Evolutionary conservation across 495 filamentous ascomycete genomes (phyloP), one percentile per base, ranked within the genome.

Genomic region (Aspergillus bertholletiae): DNA sequence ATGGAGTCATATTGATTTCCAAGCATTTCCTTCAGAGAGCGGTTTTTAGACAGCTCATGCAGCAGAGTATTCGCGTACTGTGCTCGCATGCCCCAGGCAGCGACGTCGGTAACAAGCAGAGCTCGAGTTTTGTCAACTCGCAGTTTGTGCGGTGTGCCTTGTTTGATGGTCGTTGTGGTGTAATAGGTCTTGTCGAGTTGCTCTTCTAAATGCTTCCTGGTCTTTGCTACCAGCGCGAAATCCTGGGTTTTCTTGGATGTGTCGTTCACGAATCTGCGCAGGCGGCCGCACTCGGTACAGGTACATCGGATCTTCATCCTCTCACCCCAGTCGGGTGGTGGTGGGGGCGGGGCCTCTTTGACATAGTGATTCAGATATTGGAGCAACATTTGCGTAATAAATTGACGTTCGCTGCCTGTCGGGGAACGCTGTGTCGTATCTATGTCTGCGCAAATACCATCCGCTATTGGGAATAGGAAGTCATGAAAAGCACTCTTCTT

Each of bases 151-250:
- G 46, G 46, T 26, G 46, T 48, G 18, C 46, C 18, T n/a, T 3
- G n/a, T 48, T 30, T 48, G 21, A 48, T 32, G 23, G 46, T 48
- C 23, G 2, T 48, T 2, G 46, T 48, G 46, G 17, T 5, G 27
- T 30, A 48, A 17, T 48, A 48, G 23, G n/a, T 30, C 27, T 48
- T 48, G 21, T 48, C 46, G 6, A 48, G 23, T 48, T 48, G 46
- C 46, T 48, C 7, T 8, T 48, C 46, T n/a, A 48, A 26, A 17
- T 48, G 46, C 21, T 48, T 48, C n/a, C 46, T 47, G 45, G 21
- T 20, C 15, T 12, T 23, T 24, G 26, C 45, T 47, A 23, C 45
- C 45, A 47, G 26, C 6, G 20, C 18, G 45, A 47, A 47, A 47
- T 47, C 45, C 21, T 47, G 21, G 21, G 11, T 47, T 6, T 11